phyloP scores from a whole-genome alignment of 2,329 filamentous ascomycete species.

The Blumeria hordei region DNA sequence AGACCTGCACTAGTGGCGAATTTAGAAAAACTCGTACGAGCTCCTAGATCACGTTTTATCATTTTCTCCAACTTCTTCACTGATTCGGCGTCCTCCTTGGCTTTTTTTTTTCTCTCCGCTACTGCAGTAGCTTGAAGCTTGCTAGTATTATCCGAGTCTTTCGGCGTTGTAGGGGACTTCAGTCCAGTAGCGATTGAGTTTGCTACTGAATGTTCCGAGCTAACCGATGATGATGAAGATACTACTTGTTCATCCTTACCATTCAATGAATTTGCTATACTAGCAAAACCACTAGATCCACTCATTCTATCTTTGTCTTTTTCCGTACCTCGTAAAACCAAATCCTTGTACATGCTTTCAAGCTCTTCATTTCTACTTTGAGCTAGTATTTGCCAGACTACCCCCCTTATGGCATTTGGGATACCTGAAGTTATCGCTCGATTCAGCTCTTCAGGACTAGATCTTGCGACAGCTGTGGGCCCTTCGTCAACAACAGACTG shows the following conservation, averaged over 20 bases:
- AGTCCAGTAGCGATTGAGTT: conserved; percentile 29
- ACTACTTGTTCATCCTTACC: conserved; percentile 34
- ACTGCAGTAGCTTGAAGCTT: conserved; percentile 40
- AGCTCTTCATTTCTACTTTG: conserved; percentile 86
- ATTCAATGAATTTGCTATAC: conserved; percentile 25
- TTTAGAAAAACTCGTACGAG: conserved; percentile 88
- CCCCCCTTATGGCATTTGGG: conserved; percentile 82
- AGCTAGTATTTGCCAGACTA: conserved; percentile 93
- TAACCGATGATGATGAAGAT: conserved; percentile 68
- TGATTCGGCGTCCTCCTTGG: conserved; percentile 50
- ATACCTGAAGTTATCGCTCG: conserved; percentile 82
- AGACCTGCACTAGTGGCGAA: conserved; percentile 76
- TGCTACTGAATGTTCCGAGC: conserved; percentile 48
- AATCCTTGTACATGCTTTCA: conserved; percentile 63
- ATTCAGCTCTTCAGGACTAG: conserved; percentile 74
- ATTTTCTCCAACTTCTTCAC: conserved; percentile 71
- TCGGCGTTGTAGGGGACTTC: conserved; percentile 30
- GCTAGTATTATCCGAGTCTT: conserved; percentile 34
- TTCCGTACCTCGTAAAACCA: conserved; percentile 57
- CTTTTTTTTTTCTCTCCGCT: conserved; percentile 50
- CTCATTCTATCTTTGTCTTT: conserved; percentile 41
- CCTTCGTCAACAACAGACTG: conserved; percentile 90
- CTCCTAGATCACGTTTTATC: conserved; percentile 75
- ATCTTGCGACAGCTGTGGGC: conserved; percentile 63
- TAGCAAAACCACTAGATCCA: conserved; percentile 15